Evolutionary conservation across 2,329 filamentous ascomycete genomes (phyloP).

Genomic region (Myriosclerotinia duriaeana): DNA sequence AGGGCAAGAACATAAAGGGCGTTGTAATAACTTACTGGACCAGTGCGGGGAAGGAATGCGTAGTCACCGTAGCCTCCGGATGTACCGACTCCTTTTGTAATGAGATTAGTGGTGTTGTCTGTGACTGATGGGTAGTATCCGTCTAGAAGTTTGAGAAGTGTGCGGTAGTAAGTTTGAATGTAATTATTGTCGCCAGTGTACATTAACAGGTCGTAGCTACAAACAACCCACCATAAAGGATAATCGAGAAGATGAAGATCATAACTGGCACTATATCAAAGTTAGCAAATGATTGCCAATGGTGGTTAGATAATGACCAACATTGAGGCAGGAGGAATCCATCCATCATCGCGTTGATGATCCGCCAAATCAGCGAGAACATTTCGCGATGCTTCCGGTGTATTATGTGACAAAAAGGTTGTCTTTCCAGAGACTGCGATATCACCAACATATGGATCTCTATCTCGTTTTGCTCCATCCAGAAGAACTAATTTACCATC

Average conservation of each 20-base stretch:
- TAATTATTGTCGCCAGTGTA: conserved; percentile 50
- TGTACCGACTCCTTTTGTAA: conserved; percentile 45
- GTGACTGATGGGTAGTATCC: conserved; percentile 48
- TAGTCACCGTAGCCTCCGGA: conserved; percentile 50
- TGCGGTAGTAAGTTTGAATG: conserved; percentile 45
- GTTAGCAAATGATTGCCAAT: neutral
- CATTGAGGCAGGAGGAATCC: conserved; percentile 56
- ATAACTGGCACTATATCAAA: conserved; percentile 44
- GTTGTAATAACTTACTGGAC: conserved; percentile 54
- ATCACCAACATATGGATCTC: conserved; percentile 55
- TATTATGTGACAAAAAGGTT: conserved; percentile 49
- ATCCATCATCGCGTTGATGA: conserved; percentile 52
- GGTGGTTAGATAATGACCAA: conserved; percentile 33
- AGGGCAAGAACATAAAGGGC: conserved; percentile 51
- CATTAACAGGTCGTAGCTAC: conserved; percentile 50
- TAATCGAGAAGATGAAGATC: conserved; percentile 52
- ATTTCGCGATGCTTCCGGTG: conserved; percentile 45
- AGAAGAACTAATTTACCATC: conserved; percentile 49
- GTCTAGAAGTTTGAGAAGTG: conserved; percentile 47
- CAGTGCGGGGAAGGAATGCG: conserved; percentile 50
- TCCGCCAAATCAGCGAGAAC: conserved; percentile 51
- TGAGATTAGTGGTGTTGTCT: conserved; percentile 43
- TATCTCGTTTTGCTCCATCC: conserved; percentile 53
- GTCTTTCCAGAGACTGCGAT: conserved; percentile 51
- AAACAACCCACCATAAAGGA: conserved; percentile 54